A percentile compares a stretch with the other conserved stretches of the same genome.
phyloP scores from a whole-genome alignment of 179 eudicot species.

The Corrigiola litoralis region DNA sequence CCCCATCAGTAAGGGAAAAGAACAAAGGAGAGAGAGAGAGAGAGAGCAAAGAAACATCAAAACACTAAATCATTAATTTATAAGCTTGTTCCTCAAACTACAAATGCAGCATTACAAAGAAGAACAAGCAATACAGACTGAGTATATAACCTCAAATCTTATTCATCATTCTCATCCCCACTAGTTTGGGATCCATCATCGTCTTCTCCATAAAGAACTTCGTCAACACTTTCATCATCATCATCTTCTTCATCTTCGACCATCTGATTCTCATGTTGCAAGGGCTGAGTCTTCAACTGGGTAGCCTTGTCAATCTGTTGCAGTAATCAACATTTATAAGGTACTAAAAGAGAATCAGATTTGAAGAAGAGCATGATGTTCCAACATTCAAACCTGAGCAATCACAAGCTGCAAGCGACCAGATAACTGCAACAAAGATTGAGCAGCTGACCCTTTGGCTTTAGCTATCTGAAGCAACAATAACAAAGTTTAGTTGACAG shows the following conservation, averaged over 20 bases:
- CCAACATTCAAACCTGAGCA: conserved; percentile 83
- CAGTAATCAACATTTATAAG: background rate
- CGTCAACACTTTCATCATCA: conserved; percentile 62
- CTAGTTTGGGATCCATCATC: conserved; percentile 52
- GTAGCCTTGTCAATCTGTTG: conserved; percentile 74
- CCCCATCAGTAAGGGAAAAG: no score
- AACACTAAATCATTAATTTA: background rate
- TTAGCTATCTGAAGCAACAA: conserved; percentile 51
- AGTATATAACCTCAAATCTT: conserved; percentile 15
- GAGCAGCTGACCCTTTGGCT: conserved; percentile 41
- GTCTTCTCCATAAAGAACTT: conserved; percentile 58
- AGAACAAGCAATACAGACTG: background rate
- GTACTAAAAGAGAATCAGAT: background rate
- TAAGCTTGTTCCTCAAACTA: background rate
- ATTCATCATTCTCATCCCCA: conserved; percentile 40
- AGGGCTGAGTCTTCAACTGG: conserved; percentile 36
- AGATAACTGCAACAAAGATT: conserved; percentile 63
- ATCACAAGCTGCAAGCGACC: conserved; percentile 89
- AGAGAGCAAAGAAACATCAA: background rate
- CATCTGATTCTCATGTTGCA: conserved; percentile 26
- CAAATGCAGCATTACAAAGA: conserved; percentile 2
- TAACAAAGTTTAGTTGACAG: background rate
- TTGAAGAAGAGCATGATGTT: conserved; percentile 5
- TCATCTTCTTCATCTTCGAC: conserved; percentile 73
- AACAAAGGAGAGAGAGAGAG: background rate